Evolutionary conservation across 257 asterid genomes (phyloP).

Genomic region (Orobanche coerulescens): DNA sequence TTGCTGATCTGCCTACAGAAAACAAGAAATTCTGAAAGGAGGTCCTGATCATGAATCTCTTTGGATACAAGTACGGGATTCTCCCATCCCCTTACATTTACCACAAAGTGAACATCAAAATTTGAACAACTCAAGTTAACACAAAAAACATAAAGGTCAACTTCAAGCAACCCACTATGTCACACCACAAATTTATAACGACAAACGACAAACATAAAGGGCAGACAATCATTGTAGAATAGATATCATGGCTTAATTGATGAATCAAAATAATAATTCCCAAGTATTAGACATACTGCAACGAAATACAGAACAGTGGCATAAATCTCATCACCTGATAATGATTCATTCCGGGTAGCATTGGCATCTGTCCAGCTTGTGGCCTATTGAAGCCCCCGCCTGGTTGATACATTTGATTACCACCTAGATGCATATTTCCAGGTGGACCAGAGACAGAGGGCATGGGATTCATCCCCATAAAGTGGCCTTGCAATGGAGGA

Average conservation of each 20-base stretch:
- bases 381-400: constrained; percentile 80
- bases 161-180: background rate
- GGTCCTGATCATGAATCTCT: background rate
- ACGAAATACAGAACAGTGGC: background rate
- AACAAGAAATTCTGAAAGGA: background rate
- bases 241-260: background rate
- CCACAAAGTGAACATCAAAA: background rate
- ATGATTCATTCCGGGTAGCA: constrained; percentile 82
- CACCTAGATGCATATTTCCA: constrained; percentile 60
- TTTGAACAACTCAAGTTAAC: background rate
- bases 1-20: background rate
- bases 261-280: background rate
- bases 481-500: constrained; percentile 78
- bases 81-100: background rate
- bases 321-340: constrained; percentile 56
- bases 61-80: background rate
- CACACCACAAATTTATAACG: background rate
- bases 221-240: background rate
- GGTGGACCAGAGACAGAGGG: constrained; percentile 69
- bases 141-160: background rate
- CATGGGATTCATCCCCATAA: constrained; percentile 65
- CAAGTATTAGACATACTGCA: background rate
- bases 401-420: constrained; percentile 75
- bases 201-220: background rate
- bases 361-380: constrained; percentile 76